Conservation (phyloP, 805 yeast species). For the Grigorovia transvaalensis region DNA sequence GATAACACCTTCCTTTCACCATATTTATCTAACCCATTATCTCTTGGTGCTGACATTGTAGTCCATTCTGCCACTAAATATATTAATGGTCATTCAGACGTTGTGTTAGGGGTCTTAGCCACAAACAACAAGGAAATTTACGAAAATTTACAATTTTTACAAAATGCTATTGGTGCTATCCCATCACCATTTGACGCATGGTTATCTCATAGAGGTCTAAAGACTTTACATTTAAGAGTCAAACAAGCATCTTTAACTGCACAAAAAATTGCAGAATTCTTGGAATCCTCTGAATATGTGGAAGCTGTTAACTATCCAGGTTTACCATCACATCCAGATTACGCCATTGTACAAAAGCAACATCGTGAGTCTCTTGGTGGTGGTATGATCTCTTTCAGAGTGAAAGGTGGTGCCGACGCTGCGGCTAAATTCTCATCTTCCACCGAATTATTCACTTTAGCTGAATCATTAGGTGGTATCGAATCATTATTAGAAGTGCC, state of each 20-base stretch:
- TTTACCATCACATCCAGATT: slow-evolving; percentile 51
- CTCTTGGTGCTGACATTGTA: slow-evolving; percentile 76
- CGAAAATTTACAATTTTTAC: slow-evolving; percentile 62
- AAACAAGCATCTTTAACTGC: slow-evolving; percentile 61
- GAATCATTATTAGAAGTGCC: slow-evolving; percentile 83
- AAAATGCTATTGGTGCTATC: slow-evolving; percentile 80
- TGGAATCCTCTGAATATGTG: slow-evolving; percentile 42
- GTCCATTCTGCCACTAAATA: slow-evolving; percentile 85
- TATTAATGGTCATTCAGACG: slow-evolving; percentile 88
- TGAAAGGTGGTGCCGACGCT: slow-evolving; percentile 69
- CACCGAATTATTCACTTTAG: slow-evolving; percentile 71
- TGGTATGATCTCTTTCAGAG: slow-evolving; percentile 83
- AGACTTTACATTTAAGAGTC: slow-evolving; percentile 74
- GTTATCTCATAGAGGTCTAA: slow-evolving; percentile 88
- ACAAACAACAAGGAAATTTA: slow-evolving; percentile 52
- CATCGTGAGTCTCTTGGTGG: slow-evolving; percentile 83
- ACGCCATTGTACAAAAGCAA: slow-evolving; percentile 56
- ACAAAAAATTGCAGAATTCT: slow-evolving; percentile 54
- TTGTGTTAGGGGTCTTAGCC: slow-evolving; percentile 75
- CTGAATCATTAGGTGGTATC: slow-evolving; percentile 86
- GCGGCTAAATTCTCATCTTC: slow-evolving; percentile 65
- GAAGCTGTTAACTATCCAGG: slow-evolving; percentile 77
- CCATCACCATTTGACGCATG: slow-evolving; percentile 88
- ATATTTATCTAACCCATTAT: slow-evolving; percentile 74
- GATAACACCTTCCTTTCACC: slow-evolving; percentile 88